Evolutionary conservation across 768 basidiomycete species (phyloP).

Genomic region (Amylocystis lapponica): DNA sequence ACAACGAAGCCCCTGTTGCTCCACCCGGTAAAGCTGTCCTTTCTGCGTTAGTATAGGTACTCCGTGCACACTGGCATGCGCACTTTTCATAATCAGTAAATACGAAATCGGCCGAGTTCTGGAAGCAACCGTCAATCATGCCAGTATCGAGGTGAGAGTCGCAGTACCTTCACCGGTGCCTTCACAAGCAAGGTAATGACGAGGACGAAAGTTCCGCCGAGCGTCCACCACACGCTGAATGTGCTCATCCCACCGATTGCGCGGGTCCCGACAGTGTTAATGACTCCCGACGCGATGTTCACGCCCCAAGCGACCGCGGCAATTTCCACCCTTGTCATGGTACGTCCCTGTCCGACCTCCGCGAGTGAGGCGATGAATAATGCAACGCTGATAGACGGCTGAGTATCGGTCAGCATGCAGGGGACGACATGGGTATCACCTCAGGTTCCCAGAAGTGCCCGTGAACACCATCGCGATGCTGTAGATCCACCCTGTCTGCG

Average conservation of each 20-base stretch:
- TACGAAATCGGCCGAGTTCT: conserved; percentile 49
- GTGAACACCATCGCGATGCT: conserved; percentile 57
- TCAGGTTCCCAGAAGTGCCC: conserved; percentile 53
- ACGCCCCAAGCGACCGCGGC: conserved; percentile 52
- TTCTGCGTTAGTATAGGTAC: background rate
- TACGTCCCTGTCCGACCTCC: conserved; percentile 41
- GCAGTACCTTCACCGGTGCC: conserved; percentile 42
- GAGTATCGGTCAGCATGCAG: background rate
- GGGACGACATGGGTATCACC: conserved; percentile 21
- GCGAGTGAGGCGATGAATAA: conserved; percentile 49
- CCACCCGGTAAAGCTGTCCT: conserved; percentile 50
- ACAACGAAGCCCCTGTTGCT: conserved; percentile 48
- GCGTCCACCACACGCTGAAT: conserved; percentile 57
- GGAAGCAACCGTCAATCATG: background rate
- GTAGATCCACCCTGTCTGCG: conserved; percentile 52
- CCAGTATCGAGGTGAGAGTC: background rate
- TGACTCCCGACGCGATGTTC: conserved; percentile 46
- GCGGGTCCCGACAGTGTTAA: conserved; percentile 53
- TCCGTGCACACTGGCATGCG: conserved; percentile 4
- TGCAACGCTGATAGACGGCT: conserved; percentile 33
- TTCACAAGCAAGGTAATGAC: conserved; percentile 52
- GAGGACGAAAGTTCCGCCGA: conserved; percentile 52
- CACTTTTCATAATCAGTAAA: conserved; percentile 55
- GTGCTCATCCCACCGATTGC: conserved; percentile 50
- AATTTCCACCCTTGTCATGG: conserved; percentile 43